These are phyloP conservation scores for Cocos nucifera DNA, from an alignment of 176 grass and related monocot species.

Conservation along the genomic window DNA sequence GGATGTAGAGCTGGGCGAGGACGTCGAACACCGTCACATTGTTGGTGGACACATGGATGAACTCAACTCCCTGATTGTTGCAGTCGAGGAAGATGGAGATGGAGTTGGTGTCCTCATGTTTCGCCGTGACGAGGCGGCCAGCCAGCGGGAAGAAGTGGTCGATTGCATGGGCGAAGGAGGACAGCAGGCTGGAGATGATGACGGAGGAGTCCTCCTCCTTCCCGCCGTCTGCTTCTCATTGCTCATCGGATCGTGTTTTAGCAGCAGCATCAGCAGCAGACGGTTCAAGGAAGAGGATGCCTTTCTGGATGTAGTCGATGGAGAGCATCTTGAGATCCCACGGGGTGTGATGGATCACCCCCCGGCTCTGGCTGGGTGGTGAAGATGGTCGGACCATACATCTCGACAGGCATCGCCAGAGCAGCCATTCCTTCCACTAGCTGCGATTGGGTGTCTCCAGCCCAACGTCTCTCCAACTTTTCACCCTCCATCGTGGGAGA, in stretches of 20 bases:
- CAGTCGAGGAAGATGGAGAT: conserved; percentile 55
- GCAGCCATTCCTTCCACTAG: neutral
- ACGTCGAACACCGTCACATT: conserved; percentile 55
- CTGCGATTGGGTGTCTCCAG: too few species aligned
- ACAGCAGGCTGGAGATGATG: conserved; percentile 42
- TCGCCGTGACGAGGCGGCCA: conserved; percentile 47
- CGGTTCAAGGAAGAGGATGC: neutral
- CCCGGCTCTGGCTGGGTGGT: neutral
- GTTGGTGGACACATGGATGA: conserved; percentile 40
- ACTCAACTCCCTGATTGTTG: conserved; percentile 67
- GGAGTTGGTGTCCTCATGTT: neutral
- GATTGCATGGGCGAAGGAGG: conserved; percentile 56
- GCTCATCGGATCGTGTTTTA: too few species aligned
- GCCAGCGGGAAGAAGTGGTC: conserved; percentile 49
- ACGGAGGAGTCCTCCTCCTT: too few species aligned
- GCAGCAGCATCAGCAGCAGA: too few species aligned
- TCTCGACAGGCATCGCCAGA: neutral
- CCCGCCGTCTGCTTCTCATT: too few species aligned
- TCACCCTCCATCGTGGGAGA: too few species aligned
- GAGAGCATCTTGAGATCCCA: conserved; percentile 9
- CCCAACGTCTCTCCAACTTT: too few species aligned
- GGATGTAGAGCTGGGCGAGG: neutral
- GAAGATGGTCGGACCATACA: neutral
- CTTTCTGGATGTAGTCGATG: conserved; percentile 12
- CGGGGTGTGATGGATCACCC: conserved; percentile 3